phyloP scores from a whole-genome alignment of 345 rosid species.

The Lepidium aucheri region DNA sequence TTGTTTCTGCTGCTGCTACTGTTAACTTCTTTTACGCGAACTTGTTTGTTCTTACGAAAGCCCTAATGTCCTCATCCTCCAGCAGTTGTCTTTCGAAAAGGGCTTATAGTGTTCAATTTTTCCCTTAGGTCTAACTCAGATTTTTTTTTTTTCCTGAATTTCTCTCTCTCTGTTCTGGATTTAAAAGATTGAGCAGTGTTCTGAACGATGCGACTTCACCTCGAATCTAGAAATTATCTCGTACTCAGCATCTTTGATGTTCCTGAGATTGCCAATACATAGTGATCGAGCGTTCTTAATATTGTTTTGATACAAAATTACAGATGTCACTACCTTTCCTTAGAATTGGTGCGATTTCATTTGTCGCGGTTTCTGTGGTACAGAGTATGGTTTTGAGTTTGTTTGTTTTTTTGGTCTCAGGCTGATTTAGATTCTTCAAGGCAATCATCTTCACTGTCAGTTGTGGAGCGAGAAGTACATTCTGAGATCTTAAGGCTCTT shows the following conservation, averaged over 20 bases:
- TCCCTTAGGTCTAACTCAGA: background rate
- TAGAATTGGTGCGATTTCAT: background rate
- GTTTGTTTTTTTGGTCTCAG: slow-evolving; percentile 26
- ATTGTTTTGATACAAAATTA: background rate
- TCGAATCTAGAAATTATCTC: background rate
- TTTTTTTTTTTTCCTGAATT: background rate
- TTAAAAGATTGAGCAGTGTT: background rate
- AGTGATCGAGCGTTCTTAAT: background rate
- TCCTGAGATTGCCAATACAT: background rate
- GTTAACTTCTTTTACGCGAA: background rate
- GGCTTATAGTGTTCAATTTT: background rate
- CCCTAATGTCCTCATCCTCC: background rate
- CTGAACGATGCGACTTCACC: background rate
- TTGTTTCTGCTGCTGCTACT: background rate
- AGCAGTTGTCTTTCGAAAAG: background rate
- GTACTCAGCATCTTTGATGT: background rate
- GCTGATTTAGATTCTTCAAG: slow-evolving; percentile 46
- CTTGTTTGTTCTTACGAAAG: background rate
- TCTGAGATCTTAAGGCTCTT: background rate
- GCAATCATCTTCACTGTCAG: slow-evolving; percentile 44
- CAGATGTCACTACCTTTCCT: background rate
- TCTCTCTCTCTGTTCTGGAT: background rate
- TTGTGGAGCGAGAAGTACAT: slow-evolving; percentile 29
- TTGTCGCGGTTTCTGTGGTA: background rate
- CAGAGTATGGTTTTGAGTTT: background rate